Conservation (phyloP, 257 asterid species). For the Jacaranda mimosifolia region DNA sequence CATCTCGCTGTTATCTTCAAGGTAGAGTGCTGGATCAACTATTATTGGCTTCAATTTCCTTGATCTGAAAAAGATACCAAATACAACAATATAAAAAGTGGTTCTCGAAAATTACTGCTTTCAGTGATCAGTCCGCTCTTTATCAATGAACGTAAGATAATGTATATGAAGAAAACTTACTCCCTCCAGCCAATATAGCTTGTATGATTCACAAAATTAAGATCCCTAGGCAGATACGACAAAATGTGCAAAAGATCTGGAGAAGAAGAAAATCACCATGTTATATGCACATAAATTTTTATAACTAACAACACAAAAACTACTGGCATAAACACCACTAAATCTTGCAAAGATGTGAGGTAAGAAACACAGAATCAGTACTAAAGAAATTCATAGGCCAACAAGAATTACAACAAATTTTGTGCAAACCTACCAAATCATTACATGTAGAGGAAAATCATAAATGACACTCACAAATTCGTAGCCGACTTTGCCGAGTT, state of each 20-base stretch:
- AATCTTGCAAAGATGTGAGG: not conserved
- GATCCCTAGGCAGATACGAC: constrained; percentile 86
- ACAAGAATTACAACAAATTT: not conserved
- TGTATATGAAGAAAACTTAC: constrained; percentile 52
- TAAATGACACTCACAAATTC: not conserved
- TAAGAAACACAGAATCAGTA: not conserved
- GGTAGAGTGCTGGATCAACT: constrained; percentile 88
- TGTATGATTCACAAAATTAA: constrained; percentile 88
- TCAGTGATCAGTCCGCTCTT: not conserved
- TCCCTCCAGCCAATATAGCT: constrained; percentile 98
- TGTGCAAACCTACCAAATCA: not conserved
- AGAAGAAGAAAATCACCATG: constrained; percentile 37
- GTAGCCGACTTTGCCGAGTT: not conserved
- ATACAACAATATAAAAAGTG: constrained; percentile 10
- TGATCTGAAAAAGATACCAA: constrained; percentile 56
- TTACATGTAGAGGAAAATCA: not conserved
- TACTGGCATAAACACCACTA: not conserved
- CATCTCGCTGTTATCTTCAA: constrained; percentile 65
- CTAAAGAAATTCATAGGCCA: not conserved
- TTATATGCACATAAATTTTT: constrained; percentile 26
- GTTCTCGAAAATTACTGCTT: not conserved
- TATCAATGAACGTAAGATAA: not conserved
- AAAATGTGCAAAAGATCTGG: constrained; percentile 96
- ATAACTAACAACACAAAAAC: not conserved
- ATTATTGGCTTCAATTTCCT: constrained; percentile 83